Evolutionary conservation across 306 rosid genomes (phyloP).

Genomic region (Lathyrus tuberosus): DNA sequence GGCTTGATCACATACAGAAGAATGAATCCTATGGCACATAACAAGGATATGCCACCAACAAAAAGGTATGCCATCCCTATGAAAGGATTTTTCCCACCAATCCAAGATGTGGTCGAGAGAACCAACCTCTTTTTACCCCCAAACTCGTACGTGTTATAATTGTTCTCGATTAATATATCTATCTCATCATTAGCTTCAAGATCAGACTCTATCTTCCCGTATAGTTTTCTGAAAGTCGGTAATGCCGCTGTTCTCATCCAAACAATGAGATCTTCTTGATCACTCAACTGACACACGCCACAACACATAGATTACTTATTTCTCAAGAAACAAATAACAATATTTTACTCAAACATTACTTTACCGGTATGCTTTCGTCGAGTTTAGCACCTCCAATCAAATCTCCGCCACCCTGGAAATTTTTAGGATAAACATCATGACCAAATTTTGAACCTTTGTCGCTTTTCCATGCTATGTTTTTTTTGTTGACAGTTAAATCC

Average conservation of each 20-base stretch:
- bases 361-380: slow-evolving; percentile 66
- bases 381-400: slow-evolving; percentile 81
- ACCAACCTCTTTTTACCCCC: slow-evolving; percentile 70
- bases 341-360: background rate
- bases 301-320: slow-evolving; percentile 26
- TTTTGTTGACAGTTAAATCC: slow-evolving; percentile 57
- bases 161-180: slow-evolving; percentile 63
- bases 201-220: slow-evolving; percentile 78
- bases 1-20: slow-evolving; percentile 76
- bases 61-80: slow-evolving; percentile 71
- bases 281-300: slow-evolving; percentile 61
- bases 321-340: background rate
- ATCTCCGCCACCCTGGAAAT: slow-evolving; percentile 53
- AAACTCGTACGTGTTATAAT: slow-evolving; percentile 79
- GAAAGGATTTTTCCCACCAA: slow-evolving; percentile 83
- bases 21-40: slow-evolving; percentile 60
- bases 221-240: slow-evolving; percentile 81
- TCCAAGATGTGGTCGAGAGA: slow-evolving; percentile 83
- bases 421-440: slow-evolving; percentile 69
- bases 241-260: slow-evolving; percentile 95
- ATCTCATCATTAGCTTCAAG: slow-evolving; percentile 64
- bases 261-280: slow-evolving; percentile 90
- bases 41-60: slow-evolving; percentile 68
- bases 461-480: slow-evolving; percentile 80
- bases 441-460: slow-evolving; percentile 67